phyloP scores from a whole-genome alignment of 2,329 filamentous ascomycete species.

The Ophiostoma fasciatum region DNA sequence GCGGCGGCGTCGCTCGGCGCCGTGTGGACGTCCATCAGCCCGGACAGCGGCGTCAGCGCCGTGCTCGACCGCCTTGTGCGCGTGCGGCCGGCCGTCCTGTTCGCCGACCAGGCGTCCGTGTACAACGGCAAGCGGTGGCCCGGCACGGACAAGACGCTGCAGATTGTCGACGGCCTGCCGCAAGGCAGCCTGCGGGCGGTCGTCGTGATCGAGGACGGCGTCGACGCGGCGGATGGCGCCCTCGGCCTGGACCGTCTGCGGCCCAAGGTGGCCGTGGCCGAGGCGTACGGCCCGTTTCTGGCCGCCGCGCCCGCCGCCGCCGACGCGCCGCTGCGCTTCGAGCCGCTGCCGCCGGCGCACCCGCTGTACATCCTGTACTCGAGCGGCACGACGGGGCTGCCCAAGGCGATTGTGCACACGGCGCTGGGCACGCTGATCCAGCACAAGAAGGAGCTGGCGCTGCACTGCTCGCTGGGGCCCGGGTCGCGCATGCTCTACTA shows the following conservation, averaged over 20 bases:
- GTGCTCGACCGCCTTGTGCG: constrained; percentile 78
- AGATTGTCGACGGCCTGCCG: constrained; percentile 53
- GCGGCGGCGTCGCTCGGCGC: constrained; percentile 70
- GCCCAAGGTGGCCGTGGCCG: constrained; percentile 23
- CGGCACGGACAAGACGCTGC: constrained; percentile 62
- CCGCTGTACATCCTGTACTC: constrained; percentile 91
- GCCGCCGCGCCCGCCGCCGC: constrained; percentile 24
- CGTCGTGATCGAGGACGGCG: constrained; percentile 40
- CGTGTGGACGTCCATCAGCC: constrained; percentile 85
- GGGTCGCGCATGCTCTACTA: constrained; percentile 76
- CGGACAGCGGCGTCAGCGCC: constrained; percentile 81
- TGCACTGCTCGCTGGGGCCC: constrained; percentile 69
- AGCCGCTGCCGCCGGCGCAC: constrained; percentile 68
- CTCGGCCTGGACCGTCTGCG: constrained; percentile 27
- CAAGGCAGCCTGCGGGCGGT: constrained; percentile 49
- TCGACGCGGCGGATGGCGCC: constrained; percentile 15
- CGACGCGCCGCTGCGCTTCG: constrained; percentile 44
- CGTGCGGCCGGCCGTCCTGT: constrained; percentile 68
- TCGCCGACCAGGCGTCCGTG: constrained; percentile 73
- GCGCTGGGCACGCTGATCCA: constrained; percentile 81
- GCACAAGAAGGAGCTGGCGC: constrained; percentile 89
- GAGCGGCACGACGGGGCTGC: constrained; percentile 72
- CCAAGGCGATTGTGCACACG: constrained; percentile 91
- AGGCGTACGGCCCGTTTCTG: constrained; percentile 32
- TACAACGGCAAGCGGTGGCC: constrained; percentile 88